Percentiles rank a stretch among this genome's conserved stretches.
These are phyloP conservation scores for Penicillium sp. DNA, from an alignment of 2,329 filamentous ascomycete species.

Conservation along the genomic window DNA sequence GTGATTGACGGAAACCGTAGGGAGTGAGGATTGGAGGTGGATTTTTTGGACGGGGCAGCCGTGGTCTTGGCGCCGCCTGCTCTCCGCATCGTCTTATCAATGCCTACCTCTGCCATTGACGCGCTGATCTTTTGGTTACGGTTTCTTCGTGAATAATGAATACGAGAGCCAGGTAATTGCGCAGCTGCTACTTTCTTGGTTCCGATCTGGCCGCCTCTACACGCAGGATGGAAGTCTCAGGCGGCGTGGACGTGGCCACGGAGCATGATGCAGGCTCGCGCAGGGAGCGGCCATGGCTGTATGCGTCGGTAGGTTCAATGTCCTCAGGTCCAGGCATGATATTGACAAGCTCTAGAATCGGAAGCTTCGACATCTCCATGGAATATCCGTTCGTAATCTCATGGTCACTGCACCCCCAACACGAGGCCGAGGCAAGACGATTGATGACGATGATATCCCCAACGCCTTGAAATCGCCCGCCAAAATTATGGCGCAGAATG, in stretches of 20 bases:
- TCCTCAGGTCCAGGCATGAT: neutral
- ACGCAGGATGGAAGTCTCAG: constrained; percentile 9
- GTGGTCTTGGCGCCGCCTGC: constrained; percentile 24
- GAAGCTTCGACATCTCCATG: constrained; percentile 81
- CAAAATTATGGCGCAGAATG: constrained; percentile 59
- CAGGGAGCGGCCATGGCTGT: constrained; percentile 51
- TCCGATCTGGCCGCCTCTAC: neutral
- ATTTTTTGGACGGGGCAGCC: constrained; percentile 36
- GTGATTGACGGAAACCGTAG: constrained; percentile 8
- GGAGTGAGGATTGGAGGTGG: constrained; percentile 22
- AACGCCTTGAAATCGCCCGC: constrained; percentile 64
- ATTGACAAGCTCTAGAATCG: constrained; percentile 62
- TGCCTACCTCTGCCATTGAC: constrained; percentile 11
- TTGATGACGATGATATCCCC: constrained; percentile 73
- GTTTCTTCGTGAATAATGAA: constrained; percentile 19
- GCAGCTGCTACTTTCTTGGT: constrained; percentile 1
- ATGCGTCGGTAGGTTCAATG: constrained; percentile 46
- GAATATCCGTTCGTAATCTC: constrained; percentile 83
- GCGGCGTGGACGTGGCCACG: constrained; percentile 12
- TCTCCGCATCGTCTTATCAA: constrained; percentile 27
- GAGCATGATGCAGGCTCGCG: constrained; percentile 32
- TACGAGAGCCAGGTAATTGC: neutral
- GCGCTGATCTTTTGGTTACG: neutral
- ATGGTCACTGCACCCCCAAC: constrained; percentile 60
- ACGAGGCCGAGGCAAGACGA: constrained; percentile 58